These are phyloP conservation scores for Juncus inflexus DNA, from an alignment of 176 grass and related monocot genomes.

Conservation along the genomic window DNA sequence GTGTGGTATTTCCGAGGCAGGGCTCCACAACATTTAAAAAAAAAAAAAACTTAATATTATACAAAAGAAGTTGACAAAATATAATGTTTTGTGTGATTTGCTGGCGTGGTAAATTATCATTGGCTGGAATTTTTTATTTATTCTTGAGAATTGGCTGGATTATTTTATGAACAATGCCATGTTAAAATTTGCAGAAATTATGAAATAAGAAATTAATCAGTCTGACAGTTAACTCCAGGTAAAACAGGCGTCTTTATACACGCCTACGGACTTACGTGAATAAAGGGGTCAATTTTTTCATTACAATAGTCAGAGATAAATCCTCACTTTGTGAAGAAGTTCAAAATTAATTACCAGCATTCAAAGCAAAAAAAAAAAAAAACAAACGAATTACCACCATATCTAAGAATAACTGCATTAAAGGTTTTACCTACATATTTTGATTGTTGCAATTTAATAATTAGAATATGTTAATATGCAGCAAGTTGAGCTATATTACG, in stretches of 20 bases:
- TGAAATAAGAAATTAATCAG: not conserved
- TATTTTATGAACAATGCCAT: no score
- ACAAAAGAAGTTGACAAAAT: no score
- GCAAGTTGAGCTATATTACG: no score
- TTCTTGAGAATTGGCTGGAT: no score
- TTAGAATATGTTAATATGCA: no score
- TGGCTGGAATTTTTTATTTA: no score
- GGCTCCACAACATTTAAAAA: constrained; percentile 45
- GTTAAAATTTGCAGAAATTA: no score
- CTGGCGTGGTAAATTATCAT: no score
- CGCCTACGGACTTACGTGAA: constrained; percentile 14
- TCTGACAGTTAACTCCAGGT: constrained; percentile 26
- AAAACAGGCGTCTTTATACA: constrained; percentile 28
- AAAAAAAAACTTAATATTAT: not conserved
- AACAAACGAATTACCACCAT: constrained; percentile 18
- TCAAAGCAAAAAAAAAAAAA: no score
- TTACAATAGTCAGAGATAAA: constrained; percentile 19
- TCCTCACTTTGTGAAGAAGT: not conserved
- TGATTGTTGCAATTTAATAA: not conserved
- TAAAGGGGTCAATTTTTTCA: constrained; percentile 16
- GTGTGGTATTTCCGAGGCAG: constrained; percentile 45
- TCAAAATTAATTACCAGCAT: constrained; percentile 10
- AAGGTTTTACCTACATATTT: not conserved
- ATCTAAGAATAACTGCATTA: constrained; percentile 2
- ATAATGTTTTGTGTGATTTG: no score